Percentiles rank a stretch among this genome's conserved stretches.
Evolutionary conservation across 495 filamentous ascomycete genomes (phyloP).

Genomic region (Hypoxylon subgilvum): DNA sequence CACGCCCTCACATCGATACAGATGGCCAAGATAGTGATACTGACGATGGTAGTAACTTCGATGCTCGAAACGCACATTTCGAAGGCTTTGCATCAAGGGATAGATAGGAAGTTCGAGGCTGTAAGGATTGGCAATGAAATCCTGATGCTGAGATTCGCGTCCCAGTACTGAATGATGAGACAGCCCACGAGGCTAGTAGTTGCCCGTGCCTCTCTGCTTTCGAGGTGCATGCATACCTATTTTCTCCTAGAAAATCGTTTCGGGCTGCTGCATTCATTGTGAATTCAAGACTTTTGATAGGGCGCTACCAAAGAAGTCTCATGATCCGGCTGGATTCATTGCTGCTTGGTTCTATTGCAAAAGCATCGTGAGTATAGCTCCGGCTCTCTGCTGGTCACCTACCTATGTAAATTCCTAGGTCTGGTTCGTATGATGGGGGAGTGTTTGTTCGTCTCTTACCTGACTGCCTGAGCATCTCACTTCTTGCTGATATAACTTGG

Average conservation of each 20-base stretch:
- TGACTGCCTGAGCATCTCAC: not conserved
- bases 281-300: conserved; percentile 24
- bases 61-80: conserved; percentile 76
- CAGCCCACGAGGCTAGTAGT: conserved; percentile 69
- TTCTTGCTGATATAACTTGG: conserved; percentile 4
- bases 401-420: too few relatives aligned
- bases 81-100: conserved; percentile 72
- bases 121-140: conserved; percentile 78
- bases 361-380: conserved; percentile 22
- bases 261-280: not conserved
- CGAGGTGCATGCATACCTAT: conserved; percentile 63
- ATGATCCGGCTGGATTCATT: conserved; percentile 23
- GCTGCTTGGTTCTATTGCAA: conserved; percentile 11
- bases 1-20: conserved; percentile 72
- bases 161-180: conserved; percentile 78
- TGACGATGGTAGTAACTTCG: conserved; percentile 77
- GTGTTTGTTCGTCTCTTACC: too few relatives aligned
- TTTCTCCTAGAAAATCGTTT: conserved; percentile 15
- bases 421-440: too few relatives aligned
- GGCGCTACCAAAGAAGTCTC: conserved; percentile 33
- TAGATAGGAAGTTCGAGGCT: conserved; percentile 68
- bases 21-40: conserved; percentile 69
- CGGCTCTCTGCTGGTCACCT: too few relatives aligned
- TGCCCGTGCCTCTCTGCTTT: conserved; percentile 67
- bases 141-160: conserved; percentile 58